Evolutionary conservation across 2,329 filamentous ascomycete genomes (phyloP), one percentile per base, ranked within the genome.

Genomic region (Sphaceloma murrayae): DNA sequence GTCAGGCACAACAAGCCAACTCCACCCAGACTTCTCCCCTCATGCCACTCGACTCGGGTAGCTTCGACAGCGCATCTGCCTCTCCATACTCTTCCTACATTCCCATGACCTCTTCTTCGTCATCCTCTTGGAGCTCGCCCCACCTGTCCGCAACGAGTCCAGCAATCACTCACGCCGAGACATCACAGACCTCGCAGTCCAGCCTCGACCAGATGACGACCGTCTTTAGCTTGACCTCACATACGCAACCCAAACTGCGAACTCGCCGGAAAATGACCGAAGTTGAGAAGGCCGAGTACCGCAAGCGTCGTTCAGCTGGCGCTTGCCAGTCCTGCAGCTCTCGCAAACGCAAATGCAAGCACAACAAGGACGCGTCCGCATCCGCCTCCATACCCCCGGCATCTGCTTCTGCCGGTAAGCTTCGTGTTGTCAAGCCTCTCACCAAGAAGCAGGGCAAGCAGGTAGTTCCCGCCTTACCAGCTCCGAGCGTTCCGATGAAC

Each of bases 191-290:
- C n/a, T n/a, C n/a, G n/a, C n/a, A n/a, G n/a, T n/a, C n/a, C n/a
- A n/a, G n/a, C n/a, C n/a, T n/a, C n/a, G 58, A 62, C 34, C 51
- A 57, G 11, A 63, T 63, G 61, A 62, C 60, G 19, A 55, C 56
- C 16, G 59, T 62, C 39, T 62, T 62, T 54, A 62, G 58, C 48
- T 46, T 62, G 5, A 58, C 57, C 16, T 51, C 56, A 10, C 49
- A 47, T 18, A 48, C 53, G 6, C 60, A 60, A 49, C 57, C 57
- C 7, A 61, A 59, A 50, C 59, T 60, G 46, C 52, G 55, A 34
- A 47, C 58, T 18, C 48, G 60, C 22, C 51, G 60, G 16, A 62
- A 62, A 51, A 62, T 62, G 60, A 62, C 60, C 40, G 59, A 60
- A 32, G 54, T 57, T 2, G 60, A 62, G 48, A 61, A 61, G 53